phyloP scores from a whole-genome alignment of 1,139 yeast species.

The Scheffersomyces parashehatae region DNA sequence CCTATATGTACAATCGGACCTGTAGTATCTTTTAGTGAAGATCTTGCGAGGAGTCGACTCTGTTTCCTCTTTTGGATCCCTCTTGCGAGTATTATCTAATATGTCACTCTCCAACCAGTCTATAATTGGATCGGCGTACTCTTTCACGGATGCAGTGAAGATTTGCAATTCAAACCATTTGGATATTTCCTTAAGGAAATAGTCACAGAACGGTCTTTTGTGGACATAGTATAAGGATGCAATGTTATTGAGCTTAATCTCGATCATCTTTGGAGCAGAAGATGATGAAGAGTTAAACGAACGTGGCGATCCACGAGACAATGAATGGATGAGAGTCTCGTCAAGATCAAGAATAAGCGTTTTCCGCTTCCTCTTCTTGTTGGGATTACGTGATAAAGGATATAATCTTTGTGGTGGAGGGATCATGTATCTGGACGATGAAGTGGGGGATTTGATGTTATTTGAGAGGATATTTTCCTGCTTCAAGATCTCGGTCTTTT shows the following conservation, averaged over 20 bases:
- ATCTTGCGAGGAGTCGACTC: constrained; percentile 13
- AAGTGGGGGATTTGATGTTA: constrained; percentile 58
- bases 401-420: constrained; percentile 50
- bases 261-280: constrained; percentile 67
- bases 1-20: constrained; percentile 76
- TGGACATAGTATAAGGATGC: constrained; percentile 87
- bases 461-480: constrained; percentile 44
- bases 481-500: constrained; percentile 44
- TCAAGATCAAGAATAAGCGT: constrained; percentile 85
- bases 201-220: constrained; percentile 89
- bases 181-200: constrained; percentile 72
- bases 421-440: constrained; percentile 47
- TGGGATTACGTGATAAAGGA: constrained; percentile 46
- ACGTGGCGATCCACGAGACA: constrained; percentile 61
- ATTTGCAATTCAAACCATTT: constrained; percentile 89
- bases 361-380: constrained; percentile 46
- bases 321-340: constrained; percentile 90
- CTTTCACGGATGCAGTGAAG: constrained; percentile 92
- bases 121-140: constrained; percentile 96
- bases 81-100: constrained; percentile 11
- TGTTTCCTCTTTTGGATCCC: neutral
- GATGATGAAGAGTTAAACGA: constrained; percentile 44
- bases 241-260: constrained; percentile 67
- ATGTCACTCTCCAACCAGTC: constrained; percentile 68
- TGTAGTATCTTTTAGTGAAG: constrained; percentile 67